Percentiles rank a stretch among this genome's conserved stretches.
Evolutionary conservation across 2,329 filamentous ascomycete species (phyloP).

Genomic region (Cercospora sesami): DNA sequence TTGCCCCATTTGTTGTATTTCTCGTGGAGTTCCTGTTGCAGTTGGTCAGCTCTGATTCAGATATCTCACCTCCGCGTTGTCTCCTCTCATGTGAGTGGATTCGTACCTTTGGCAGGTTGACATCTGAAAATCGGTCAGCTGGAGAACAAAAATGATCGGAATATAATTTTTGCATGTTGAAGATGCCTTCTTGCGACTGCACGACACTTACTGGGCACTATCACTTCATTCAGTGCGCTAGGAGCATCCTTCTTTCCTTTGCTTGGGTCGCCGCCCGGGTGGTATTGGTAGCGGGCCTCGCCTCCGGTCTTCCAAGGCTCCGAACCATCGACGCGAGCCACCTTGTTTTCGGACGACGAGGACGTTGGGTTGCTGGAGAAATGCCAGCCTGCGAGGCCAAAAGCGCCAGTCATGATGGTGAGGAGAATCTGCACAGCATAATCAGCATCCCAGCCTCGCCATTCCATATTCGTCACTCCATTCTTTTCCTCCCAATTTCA

Average conservation of each 20-base stretch:
- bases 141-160: neutral
- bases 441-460: neutral
- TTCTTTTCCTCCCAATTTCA: neutral
- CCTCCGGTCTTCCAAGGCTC: constrained; percentile 86
- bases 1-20: constrained; percentile 99
- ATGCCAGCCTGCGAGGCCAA: constrained; percentile 87
- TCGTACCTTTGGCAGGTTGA: constrained; percentile 83
- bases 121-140: constrained; percentile 38
- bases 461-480: neutral
- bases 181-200: too few relatives aligned
- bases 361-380: constrained; percentile 83
- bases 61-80: neutral
- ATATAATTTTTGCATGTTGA: too few relatives aligned
- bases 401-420: constrained; percentile 84
- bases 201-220: constrained; percentile 69
- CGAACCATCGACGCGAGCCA: constrained; percentile 70
- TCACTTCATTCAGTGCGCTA: constrained; percentile 90
- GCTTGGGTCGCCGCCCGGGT: constrained; percentile 77
- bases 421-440: constrained; percentile 69
- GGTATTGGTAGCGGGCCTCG: constrained; percentile 63
- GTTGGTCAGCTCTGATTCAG: neutral
- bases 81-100: neutral
- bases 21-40: constrained; percentile 77
- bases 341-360: constrained; percentile 75
- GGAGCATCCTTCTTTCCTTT: constrained; percentile 82